Conservation (phyloP, 2,329 filamentous ascomycete genomes). For the Tolypocladium ovalisporum region DNA sequence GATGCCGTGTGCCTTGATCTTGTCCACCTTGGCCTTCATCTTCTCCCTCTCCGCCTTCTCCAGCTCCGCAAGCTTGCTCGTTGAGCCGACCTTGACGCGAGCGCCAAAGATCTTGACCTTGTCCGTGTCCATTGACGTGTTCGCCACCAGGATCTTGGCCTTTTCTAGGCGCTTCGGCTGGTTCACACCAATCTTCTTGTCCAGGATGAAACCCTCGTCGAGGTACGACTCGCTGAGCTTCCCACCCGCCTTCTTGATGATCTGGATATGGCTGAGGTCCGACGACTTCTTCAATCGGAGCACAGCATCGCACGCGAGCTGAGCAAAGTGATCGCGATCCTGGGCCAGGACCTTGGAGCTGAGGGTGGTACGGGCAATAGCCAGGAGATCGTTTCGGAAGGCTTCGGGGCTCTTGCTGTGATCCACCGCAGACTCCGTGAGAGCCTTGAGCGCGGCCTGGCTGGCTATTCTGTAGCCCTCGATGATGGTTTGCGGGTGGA, state of each 20-base stretch:
- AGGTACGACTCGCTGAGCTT: constrained; percentile 97
- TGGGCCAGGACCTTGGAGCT: constrained; percentile 96
- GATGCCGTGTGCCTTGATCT: constrained; percentile 97
- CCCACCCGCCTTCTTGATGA: constrained; percentile 98
- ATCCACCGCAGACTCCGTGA: constrained; percentile 78
- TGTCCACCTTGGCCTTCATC: constrained; percentile 99
- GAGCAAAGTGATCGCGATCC: constrained; percentile 83
- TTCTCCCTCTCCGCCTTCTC: constrained; percentile 98
- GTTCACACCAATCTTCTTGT: constrained; percentile 99
- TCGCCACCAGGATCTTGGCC: constrained; percentile 94
- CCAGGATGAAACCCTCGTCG: constrained; percentile 94
- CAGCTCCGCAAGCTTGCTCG: constrained; percentile 92
- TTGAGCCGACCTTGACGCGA: constrained; percentile 90
- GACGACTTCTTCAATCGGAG: constrained; percentile 81
- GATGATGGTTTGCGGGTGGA: constrained; percentile 98
- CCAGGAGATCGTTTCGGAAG: constrained; percentile 80
- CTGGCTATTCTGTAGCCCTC: constrained; percentile 98
- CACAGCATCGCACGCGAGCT: constrained; percentile 83
- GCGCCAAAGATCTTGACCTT: constrained; percentile 99
- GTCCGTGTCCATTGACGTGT: constrained; percentile 98
- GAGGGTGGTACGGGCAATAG: constrained; percentile 88
- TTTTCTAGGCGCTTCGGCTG: constrained; percentile 96
- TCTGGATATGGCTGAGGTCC: constrained; percentile 94
- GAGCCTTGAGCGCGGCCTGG: constrained; percentile 70
- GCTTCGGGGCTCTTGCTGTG: constrained; percentile 73